Evolutionary conservation across 2,329 filamentous ascomycete species (phyloP).

Genomic region (Sodiomyces alkalinus): DNA sequence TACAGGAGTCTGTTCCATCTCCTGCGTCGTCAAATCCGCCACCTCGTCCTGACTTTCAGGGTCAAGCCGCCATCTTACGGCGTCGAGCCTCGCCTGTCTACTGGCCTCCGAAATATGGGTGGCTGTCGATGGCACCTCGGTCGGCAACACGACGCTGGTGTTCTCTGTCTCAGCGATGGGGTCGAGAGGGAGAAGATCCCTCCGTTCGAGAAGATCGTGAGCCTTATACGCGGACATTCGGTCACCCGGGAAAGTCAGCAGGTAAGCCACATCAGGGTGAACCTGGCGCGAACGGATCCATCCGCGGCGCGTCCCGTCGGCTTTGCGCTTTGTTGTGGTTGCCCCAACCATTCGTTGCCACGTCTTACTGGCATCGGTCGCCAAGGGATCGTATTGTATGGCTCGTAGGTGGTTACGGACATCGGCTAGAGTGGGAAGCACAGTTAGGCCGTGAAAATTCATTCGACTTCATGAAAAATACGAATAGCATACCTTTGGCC

Average conservation of each 20-base stretch:
- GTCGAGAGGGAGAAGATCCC: conserved; percentile 1
- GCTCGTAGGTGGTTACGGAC: too few species aligned
- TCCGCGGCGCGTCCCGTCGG: not conserved
- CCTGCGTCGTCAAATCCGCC: too few species aligned
- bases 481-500: too few species aligned
- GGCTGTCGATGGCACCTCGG: conserved; percentile 3
- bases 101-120: conserved; percentile 4
- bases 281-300: conserved; percentile 1
- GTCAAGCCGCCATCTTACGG: not conserved
- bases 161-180: not conserved
- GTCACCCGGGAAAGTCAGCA: conserved; percentile 1
- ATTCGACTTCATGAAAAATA: too few species aligned
- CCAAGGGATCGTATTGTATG: too few species aligned
- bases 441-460: too few species aligned
- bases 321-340: too few species aligned
- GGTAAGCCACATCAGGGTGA: conserved; percentile 2
- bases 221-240: conserved; percentile 1
- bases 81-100: conserved; percentile 2
- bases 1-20: too few species aligned
- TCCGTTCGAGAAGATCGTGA: not conserved
- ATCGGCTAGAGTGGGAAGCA: too few species aligned
- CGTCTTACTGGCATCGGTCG: too few species aligned
- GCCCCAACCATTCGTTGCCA: too few species aligned
- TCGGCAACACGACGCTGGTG: conserved; percentile 1
- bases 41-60: too few species aligned